A percentile compares a stretch with the other conserved stretches of the same genome.
These are phyloP conservation scores for Aureobasidium sp. DNA, from an alignment of 2,329 filamentous ascomycete species.

Conservation along the genomic window DNA sequence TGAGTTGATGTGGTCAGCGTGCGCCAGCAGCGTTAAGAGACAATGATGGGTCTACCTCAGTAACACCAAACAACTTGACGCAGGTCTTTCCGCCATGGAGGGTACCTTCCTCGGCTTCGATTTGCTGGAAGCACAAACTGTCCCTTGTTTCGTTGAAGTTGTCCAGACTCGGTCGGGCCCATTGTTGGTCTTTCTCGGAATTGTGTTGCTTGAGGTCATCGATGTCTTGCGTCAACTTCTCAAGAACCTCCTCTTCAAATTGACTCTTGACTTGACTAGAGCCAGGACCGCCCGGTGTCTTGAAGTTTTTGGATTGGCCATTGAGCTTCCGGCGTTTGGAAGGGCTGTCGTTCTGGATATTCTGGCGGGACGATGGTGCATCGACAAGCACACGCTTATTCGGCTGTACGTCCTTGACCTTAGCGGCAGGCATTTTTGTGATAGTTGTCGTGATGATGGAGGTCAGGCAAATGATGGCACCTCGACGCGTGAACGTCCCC, in stretches of 20 bases:
- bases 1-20: constrained; percentile 25
- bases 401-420: constrained; percentile 11
- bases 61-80: constrained; percentile 91
- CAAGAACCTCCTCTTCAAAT: constrained; percentile 89
- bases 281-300: constrained; percentile 56
- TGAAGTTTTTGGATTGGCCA: constrained; percentile 49
- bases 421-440: constrained; percentile 2
- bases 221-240: constrained; percentile 94
- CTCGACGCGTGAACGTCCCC: background rate
- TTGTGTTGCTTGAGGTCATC: constrained; percentile 77
- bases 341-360: constrained; percentile 41
- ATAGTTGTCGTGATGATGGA: background rate
- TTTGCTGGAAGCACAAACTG: constrained; percentile 84
- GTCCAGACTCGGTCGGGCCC: constrained; percentile 61
- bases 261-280: constrained; percentile 80
- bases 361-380: constrained; percentile 37
- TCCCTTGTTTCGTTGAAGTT: constrained; percentile 59
- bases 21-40: background rate
- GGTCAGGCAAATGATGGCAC: constrained; percentile 4
- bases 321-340: constrained; percentile 83
- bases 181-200: constrained; percentile 87
- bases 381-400: constrained; percentile 43
- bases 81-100: constrained; percentile 68
- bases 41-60: constrained; percentile 48
- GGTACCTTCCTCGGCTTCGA: constrained; percentile 87